Evolutionary conservation across 805 yeast species (phyloP), one percentile per base, ranked within the genome.

Genomic region (Wickerhamia fluorescens): DNA sequence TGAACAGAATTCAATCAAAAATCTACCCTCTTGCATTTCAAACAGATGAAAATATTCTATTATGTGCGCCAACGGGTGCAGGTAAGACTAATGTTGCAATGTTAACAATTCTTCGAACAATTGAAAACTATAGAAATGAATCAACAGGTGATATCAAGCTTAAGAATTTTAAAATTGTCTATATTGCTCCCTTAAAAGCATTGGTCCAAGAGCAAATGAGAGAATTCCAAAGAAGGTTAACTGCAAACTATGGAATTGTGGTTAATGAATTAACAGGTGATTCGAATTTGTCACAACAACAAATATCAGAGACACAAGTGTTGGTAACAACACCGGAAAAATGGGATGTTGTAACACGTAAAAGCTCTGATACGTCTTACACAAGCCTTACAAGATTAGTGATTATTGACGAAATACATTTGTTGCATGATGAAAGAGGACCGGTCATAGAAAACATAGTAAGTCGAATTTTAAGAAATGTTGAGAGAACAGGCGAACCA

Each of bases 21-120:
- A 86, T 88, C 0, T 85, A 57, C 39, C 92, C 92, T 1, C 48
- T 62, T n/a, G 96, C 95, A 0, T 84, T 89, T 39, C 45, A 66
- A 4, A 57, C 71, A 1, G 92, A 84, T 46, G 66, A 68, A 4
- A 89, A 88, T 44, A 50, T 92, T 22, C 58, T 89, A 11, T 61
- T 89, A 42, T 89, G 97, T 68, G 97, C 98, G 1, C 98, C 98
- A 5, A 89, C 98, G 0, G 98, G 98, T 61, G 96, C 96, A 3
- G 98, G 98, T 60, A 89, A 89, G 51, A 89, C 98, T 14, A 92
- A 92, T 51, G 95, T 92, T 16, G 99, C 99, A 0, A 73, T 92
- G 78, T 56, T 92, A 25, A 65, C 95, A 0, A 67, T 84, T 4
- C 59, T 88, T n/a, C 58, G 79, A 27, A 62, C 81, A 0, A 49